A percentile compares a stretch with the other conserved stretches of the same genome.
Evolutionary conservation across 768 basidiomycete genomes (phyloP).

Genomic region (Suillus occidentalis): DNA sequence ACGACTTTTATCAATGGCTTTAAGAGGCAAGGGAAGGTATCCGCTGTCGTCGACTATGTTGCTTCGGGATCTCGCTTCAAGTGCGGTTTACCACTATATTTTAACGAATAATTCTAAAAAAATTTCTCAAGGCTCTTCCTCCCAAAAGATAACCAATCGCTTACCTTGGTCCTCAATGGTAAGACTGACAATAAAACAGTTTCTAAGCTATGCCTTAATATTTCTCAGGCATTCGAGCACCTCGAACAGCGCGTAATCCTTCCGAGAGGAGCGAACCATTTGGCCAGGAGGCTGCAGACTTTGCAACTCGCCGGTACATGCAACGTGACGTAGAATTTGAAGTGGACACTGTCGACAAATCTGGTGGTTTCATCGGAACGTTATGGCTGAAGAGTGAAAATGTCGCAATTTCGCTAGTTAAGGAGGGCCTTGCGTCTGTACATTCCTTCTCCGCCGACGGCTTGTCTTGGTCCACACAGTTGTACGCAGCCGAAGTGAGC

Average conservation of each 20-base stretch:
- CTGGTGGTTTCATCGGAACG: slow-evolving; percentile 92
- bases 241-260: slow-evolving; percentile 75
- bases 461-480: slow-evolving; percentile 74
- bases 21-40: slow-evolving; percentile 82
- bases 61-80: slow-evolving; percentile 96
- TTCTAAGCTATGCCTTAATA: slow-evolving; percentile 10
- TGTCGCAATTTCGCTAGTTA: slow-evolving; percentile 77
- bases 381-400: slow-evolving; percentile 86
- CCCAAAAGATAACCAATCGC: slow-evolving; percentile 88
- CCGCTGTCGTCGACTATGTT: slow-evolving; percentile 91
- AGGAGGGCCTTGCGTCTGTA: slow-evolving; percentile 86
- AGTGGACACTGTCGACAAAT: slow-evolving; percentile 88
- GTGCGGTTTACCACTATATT: slow-evolving; percentile 39
- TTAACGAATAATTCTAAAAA: slow-evolving; percentile 2
- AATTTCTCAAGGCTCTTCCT: slow-evolving; percentile 60
- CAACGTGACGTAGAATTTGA: slow-evolving; percentile 95
- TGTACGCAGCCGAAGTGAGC: slow-evolving; percentile 81
- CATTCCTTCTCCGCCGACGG: slow-evolving; percentile 86
- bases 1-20: slow-evolving; percentile 87
- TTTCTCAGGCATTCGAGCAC: slow-evolving; percentile 80
- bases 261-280: slow-evolving; percentile 90
- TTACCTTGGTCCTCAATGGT: slow-evolving; percentile 92
- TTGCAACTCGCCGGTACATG: slow-evolving; percentile 78
- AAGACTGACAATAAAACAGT: slow-evolving; percentile 10
- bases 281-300: slow-evolving; percentile 81